Evolutionary conservation across 1,284 basidiomycete genomes (phyloP).

Genomic region (Calocybe gambosa): DNA sequence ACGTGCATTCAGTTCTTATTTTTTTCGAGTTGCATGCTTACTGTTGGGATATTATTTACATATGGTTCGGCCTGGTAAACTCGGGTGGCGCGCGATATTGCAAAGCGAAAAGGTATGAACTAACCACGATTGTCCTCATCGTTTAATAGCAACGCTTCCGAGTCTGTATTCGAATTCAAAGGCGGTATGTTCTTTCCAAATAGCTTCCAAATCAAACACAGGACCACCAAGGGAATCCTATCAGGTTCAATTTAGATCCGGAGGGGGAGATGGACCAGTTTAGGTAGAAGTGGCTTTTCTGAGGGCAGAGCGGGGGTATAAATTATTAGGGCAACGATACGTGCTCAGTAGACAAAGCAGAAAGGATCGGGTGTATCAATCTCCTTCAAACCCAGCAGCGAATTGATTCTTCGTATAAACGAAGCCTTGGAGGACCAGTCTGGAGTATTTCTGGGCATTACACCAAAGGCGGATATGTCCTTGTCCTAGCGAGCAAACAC

Average conservation of each 20-base stretch:
- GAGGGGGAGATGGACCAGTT: slow-evolving; percentile 24
- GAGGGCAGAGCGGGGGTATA: slow-evolving; percentile 22
- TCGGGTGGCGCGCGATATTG: background rate
- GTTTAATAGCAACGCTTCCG: slow-evolving; percentile 49
- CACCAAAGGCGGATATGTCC: too few species aligned
- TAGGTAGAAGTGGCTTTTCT: slow-evolving; percentile 21
- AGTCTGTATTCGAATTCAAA: slow-evolving; percentile 43
- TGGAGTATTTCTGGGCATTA: slow-evolving; percentile 18
- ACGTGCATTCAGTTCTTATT: background rate
- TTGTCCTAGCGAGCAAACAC: too few species aligned
- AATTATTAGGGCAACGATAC: slow-evolving; percentile 28
- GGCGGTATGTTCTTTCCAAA: slow-evolving; percentile 48
- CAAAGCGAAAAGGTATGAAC: slow-evolving; percentile 14
- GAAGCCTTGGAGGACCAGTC: slow-evolving; percentile 20
- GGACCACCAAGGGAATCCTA: slow-evolving; percentile 31
- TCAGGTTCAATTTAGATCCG: slow-evolving; percentile 7
- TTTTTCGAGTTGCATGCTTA: slow-evolving; percentile 15
- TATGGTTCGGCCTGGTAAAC: slow-evolving; percentile 37
- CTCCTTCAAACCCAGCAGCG: slow-evolving; percentile 27
- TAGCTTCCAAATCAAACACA: slow-evolving; percentile 42
- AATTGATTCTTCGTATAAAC: slow-evolving; percentile 26
- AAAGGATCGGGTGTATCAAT: slow-evolving; percentile 30
- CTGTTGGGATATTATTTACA: slow-evolving; percentile 43
- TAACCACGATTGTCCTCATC: slow-evolving; percentile 49
- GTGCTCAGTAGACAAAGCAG: slow-evolving; percentile 23